phyloP scores from a whole-genome alignment of 345 rosid species.

The Hypericum androsaemum region DNA sequence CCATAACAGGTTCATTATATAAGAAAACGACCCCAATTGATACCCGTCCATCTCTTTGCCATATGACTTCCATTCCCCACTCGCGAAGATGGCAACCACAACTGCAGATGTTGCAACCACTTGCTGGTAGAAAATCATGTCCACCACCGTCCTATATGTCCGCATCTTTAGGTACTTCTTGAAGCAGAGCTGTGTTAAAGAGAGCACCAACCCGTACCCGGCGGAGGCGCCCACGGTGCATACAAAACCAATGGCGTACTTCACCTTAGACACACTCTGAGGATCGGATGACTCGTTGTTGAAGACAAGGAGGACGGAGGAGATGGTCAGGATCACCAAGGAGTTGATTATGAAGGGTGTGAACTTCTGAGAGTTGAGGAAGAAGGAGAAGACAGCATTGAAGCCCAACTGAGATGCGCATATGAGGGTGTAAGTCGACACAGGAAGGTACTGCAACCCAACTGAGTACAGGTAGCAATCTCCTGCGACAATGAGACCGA shows the following conservation, averaged over 20 bases:
- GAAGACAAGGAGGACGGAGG: slow-evolving; percentile 29
- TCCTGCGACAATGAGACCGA: slow-evolving; percentile 24
- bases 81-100: slow-evolving; percentile 38
- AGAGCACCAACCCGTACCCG: slow-evolving; percentile 27
- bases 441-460: slow-evolving; percentile 26
- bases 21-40: slow-evolving; percentile 32
- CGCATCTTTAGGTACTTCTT: slow-evolving; percentile 29
- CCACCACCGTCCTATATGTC: slow-evolving; percentile 26
- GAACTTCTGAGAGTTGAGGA: slow-evolving; percentile 38
- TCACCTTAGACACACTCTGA: slow-evolving; percentile 8
- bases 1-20: slow-evolving; percentile 38
- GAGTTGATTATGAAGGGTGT: slow-evolving; percentile 37
- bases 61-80: slow-evolving; percentile 44
- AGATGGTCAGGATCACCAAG: slow-evolving; percentile 26
- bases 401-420: slow-evolving; percentile 38
- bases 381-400: slow-evolving; percentile 29
- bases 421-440: slow-evolving; percentile 29
- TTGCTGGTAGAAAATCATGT: slow-evolving; percentile 33
- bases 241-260: slow-evolving; percentile 29
- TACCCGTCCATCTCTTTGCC: slow-evolving; percentile 36
- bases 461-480: slow-evolving; percentile 12
- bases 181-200: slow-evolving; percentile 33
- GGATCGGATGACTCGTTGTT: slow-evolving; percentile 20
- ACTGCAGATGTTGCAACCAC: slow-evolving; percentile 24
- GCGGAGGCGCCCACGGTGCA: slow-evolving; percentile 42